Conservation (phyloP, 2,329 filamentous ascomycete genomes). For the Calonectria pseudoturangicola region DNA sequence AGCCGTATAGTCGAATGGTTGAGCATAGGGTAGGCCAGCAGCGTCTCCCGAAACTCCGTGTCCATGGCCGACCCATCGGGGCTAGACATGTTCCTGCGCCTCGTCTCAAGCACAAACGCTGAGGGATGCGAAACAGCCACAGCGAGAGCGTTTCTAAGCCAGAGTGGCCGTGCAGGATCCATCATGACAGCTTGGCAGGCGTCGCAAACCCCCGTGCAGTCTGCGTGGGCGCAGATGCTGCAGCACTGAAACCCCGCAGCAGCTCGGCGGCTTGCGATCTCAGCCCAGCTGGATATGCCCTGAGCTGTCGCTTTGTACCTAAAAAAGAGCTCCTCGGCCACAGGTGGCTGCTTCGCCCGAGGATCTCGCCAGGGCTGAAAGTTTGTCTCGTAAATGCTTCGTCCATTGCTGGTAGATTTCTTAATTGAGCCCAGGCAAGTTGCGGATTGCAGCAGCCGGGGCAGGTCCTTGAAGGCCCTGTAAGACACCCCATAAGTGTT, state of each 20-base stretch:
- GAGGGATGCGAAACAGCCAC: neutral
- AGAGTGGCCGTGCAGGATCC: slow-evolving; percentile 5
- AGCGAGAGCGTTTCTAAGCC: slow-evolving; percentile 13
- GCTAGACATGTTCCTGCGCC: slow-evolving; percentile 1
- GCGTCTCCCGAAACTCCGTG: slow-evolving; percentile 3
- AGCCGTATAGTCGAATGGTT: slow-evolving; percentile 14
- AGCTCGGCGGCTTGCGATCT: slow-evolving; percentile 5
- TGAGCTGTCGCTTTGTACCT: slow-evolving; percentile 5
- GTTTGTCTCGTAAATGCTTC: slow-evolving; percentile 7
- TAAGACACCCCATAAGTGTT: neutral
- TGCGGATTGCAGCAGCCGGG: neutral
- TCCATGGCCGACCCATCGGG: slow-evolving; percentile 3
- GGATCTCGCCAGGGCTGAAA: slow-evolving; percentile 5
- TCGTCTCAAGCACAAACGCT: neutral
- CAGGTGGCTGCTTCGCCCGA: neutral
- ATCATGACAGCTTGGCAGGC: slow-evolving; percentile 8
- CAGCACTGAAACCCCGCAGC: slow-evolving; percentile 13
- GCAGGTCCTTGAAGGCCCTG: slow-evolving; percentile 14
- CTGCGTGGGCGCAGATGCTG: slow-evolving; percentile 3
- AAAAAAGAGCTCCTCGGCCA: slow-evolving; percentile 15
- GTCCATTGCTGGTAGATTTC: slow-evolving; percentile 14
- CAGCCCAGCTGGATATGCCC: slow-evolving; percentile 14
- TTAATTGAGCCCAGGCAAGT: neutral
- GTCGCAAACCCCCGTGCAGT: neutral
- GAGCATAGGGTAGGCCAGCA: slow-evolving; percentile 13